A percentile compares a stretch with the other conserved stretches of the same genome.
These are phyloP conservation scores for Colletotrichum melonis DNA, from an alignment of 2,329 filamentous ascomycete species.

Conservation along the genomic window DNA sequence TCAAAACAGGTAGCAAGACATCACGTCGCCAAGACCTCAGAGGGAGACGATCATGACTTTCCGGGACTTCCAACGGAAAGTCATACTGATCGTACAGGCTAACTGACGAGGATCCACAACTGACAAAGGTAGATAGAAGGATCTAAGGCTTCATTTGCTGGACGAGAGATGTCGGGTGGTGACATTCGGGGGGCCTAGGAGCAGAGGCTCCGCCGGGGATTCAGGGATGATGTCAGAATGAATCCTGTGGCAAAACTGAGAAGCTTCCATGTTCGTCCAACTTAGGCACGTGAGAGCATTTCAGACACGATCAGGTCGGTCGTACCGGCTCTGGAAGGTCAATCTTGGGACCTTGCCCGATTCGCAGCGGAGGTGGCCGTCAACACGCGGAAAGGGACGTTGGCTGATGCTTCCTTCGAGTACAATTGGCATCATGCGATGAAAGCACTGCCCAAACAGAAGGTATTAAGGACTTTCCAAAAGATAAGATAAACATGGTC, in stretches of 20 bases:
- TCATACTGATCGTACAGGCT: too few relatives aligned
- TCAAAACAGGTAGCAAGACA: background rate
- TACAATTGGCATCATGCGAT: too few relatives aligned
- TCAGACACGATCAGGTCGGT: too few relatives aligned
- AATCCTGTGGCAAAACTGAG: constrained; percentile 22
- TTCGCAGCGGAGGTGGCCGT: background rate
- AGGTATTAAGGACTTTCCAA: too few relatives aligned
- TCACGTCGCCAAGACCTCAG: constrained; percentile 5
- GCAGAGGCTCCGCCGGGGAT: constrained; percentile 4
- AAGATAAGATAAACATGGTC: background rate
- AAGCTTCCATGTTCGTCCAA: background rate
- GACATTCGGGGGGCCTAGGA: background rate
- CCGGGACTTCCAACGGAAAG: background rate
- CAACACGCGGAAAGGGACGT: background rate
- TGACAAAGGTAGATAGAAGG: background rate
- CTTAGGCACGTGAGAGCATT: background rate
- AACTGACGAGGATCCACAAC: background rate
- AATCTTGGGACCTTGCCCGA: background rate
- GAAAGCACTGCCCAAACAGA: too few relatives aligned
- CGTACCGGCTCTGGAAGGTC: background rate
- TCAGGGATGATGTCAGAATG: constrained; percentile 28
- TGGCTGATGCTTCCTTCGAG: background rate
- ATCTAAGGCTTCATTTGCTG: background rate
- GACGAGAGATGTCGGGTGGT: background rate
- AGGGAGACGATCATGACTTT: constrained; percentile 10